These are phyloP conservation scores for Clonostachys rhizophaga DNA, from an alignment of 2,329 filamentous ascomycete species.

Conservation along the genomic window DNA sequence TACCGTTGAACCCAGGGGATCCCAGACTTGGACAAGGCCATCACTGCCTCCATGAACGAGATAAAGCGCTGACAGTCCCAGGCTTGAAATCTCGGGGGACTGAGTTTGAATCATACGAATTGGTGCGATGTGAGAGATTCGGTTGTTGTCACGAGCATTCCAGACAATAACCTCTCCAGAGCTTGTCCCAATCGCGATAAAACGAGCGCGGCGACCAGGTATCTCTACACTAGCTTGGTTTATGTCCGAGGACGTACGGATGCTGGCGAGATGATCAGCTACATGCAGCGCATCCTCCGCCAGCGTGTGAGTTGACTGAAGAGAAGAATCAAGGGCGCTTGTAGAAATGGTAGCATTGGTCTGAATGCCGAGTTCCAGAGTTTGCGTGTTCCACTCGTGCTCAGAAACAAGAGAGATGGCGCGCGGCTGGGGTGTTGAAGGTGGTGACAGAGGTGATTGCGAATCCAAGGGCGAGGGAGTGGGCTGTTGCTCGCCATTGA, in stretches of 20 bases:
- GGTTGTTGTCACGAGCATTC: conserved; percentile 66
- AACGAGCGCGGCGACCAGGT: conserved; percentile 77
- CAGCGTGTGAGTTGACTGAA: conserved; percentile 63
- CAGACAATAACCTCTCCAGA: conserved; percentile 75
- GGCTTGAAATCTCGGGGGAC: conserved; percentile 78
- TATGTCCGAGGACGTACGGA: background rate
- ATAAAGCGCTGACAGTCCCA: conserved; percentile 82
- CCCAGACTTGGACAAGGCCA: conserved; percentile 93
- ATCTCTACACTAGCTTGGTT: conserved; percentile 46
- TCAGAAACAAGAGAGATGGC: conserved; percentile 4
- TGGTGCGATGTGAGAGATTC: conserved; percentile 51
- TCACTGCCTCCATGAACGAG: conserved; percentile 92
- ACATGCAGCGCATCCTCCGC: conserved; percentile 69
- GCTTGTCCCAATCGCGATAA: conserved; percentile 77
- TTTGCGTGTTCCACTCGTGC: conserved; percentile 21
- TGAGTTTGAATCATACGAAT: conserved; percentile 84
- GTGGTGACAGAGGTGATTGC: conserved; percentile 11
- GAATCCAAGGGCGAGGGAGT: conserved; percentile 7
- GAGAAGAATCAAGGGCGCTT: conserved; percentile 69
- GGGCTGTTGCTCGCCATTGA: conserved; percentile 1
- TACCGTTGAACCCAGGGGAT: conserved; percentile 77
- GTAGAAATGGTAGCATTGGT: conserved; percentile 61
- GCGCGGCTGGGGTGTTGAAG: conserved; percentile 9
- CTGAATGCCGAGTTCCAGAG: conserved; percentile 48
- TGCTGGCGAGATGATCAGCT: background rate